Evolutionary conservation across 75 land plant species (phyloP).

Genomic region (Pinus taeda): DNA sequence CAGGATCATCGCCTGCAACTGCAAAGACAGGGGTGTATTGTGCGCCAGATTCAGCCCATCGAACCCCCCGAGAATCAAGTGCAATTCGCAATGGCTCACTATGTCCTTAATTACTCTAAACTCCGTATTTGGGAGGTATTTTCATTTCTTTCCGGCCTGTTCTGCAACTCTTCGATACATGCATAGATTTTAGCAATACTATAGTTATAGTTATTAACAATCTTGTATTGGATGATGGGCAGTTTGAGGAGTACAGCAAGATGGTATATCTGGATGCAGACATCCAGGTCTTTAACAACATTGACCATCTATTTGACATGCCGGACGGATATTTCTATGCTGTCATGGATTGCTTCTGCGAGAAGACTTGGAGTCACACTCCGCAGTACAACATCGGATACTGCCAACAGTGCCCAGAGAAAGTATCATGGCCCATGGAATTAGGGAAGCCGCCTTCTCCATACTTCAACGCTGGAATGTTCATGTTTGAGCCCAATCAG

Average conservation of each 20-base stretch:
- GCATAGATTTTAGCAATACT: no score
- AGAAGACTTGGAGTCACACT: slow-evolving; percentile 52
- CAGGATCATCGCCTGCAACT: slow-evolving; percentile 31
- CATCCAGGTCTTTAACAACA: slow-evolving; percentile 58
- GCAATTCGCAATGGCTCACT: slow-evolving; percentile 25
- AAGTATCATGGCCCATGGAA: slow-evolving; percentile 28
- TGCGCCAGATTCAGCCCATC: slow-evolving; percentile 42
- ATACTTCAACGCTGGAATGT: slow-evolving; percentile 71
- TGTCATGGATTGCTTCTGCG: slow-evolving; percentile 69
- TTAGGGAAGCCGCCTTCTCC: slow-evolving; percentile 30
- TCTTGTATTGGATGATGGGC: slow-evolving; percentile 1
- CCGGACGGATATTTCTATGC: slow-evolving; percentile 45
- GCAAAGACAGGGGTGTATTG: slow-evolving; percentile 36
- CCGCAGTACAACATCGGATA: slow-evolving; percentile 48
- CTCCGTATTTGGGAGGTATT: slow-evolving; percentile 62
- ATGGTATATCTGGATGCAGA: slow-evolving; percentile 61
- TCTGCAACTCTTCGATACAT: not conserved
- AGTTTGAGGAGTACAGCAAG: slow-evolving; percentile 70
- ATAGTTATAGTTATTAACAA: not conserved
- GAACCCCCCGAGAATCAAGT: slow-evolving; percentile 33
- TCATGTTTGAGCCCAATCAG: slow-evolving; percentile 48
- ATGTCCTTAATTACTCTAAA: slow-evolving; percentile 70
- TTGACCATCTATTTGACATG: slow-evolving; percentile 49
- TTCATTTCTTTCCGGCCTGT: no score
- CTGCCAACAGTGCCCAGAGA: slow-evolving; percentile 66